Evolutionary conservation across 148 eudicot genomes (phyloP).

Genomic region (Chenopodium quinoa): DNA sequence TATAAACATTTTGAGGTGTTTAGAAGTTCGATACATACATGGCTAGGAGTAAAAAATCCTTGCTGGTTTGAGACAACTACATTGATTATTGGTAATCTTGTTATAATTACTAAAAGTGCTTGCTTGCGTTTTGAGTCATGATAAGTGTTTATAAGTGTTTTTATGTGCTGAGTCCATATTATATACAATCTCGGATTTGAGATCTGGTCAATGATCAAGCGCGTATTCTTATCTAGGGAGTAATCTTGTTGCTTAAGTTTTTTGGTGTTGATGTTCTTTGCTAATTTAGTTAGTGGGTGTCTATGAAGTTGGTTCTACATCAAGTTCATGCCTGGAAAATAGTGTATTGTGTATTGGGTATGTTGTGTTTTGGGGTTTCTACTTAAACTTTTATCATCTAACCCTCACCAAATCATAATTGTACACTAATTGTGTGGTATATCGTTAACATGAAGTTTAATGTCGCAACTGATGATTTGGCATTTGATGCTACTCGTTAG

Average conservation of each 20-base stretch:
- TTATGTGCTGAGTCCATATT: neutral
- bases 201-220: neutral
- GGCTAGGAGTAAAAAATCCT: neutral
- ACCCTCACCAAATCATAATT: neutral
- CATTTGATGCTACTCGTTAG: constrained; percentile 17
- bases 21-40: no score
- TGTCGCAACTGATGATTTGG: constrained; percentile 6
- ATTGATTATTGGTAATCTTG: neutral
- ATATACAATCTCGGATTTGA: neutral
- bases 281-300: no score
- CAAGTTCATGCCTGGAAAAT: no score
- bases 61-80: neutral
- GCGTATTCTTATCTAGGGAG: no score
- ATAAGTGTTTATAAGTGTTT: neutral
- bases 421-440: neutral
- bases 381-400: no score
- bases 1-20: neutral
- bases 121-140: neutral
- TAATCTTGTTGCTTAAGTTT: neutral
- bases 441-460: neutral
- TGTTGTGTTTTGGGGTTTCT: neutral
- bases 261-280: no score
- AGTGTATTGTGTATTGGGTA: neutral
- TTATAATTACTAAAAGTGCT: neutral
- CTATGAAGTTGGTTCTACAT: no score